These are phyloP conservation scores for Artemisia argyi DNA, from an alignment of 129 eudicot genomes.

Conservation along the genomic window DNA sequence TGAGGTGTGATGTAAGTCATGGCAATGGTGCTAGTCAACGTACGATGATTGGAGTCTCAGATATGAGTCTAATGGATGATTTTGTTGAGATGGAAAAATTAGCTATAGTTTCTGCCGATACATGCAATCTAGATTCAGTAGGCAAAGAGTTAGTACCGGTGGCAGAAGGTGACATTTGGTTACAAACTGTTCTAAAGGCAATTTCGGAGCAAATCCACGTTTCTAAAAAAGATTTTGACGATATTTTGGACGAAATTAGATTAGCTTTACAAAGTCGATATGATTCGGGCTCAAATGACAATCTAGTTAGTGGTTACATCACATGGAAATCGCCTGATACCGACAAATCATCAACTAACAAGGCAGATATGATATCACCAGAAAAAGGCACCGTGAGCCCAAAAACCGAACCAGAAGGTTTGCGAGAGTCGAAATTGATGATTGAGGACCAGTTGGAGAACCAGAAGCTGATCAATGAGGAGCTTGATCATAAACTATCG, in stretches of 20 bases:
- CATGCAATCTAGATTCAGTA: conserved; percentile 31
- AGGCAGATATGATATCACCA: too few species aligned
- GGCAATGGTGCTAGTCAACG: conserved; percentile 22
- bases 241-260: conserved; percentile 60
- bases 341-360: conserved; percentile 17
- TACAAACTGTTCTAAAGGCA: conserved; percentile 30
- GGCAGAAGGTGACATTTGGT: conserved; percentile 43
- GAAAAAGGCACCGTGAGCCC: conserved; percentile 23
- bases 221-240: conserved; percentile 53
- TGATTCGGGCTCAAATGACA: conserved; percentile 1
- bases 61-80: conserved; percentile 75
- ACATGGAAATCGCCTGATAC: conserved; percentile 61
- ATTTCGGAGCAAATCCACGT: conserved; percentile 52
- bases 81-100: conserved; percentile 81
- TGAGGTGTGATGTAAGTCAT: conserved; percentile 23
- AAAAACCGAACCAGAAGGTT: conserved; percentile 42
- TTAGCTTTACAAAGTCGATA: conserved; percentile 24
- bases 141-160: conserved; percentile 67
- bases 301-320: conserved; percentile 56
- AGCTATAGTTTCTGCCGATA: conserved; percentile 57
- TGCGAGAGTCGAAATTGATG: conserved; percentile 47
- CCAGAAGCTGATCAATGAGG: conserved; percentile 75
- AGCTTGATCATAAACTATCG: conserved; percentile 76
- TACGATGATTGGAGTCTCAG: conserved; percentile 46
- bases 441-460: conserved; percentile 72